These are phyloP conservation scores for Lepidopterella palustris DNA, from an alignment of 495 filamentous ascomycete genomes.

Conservation along the genomic window DNA sequence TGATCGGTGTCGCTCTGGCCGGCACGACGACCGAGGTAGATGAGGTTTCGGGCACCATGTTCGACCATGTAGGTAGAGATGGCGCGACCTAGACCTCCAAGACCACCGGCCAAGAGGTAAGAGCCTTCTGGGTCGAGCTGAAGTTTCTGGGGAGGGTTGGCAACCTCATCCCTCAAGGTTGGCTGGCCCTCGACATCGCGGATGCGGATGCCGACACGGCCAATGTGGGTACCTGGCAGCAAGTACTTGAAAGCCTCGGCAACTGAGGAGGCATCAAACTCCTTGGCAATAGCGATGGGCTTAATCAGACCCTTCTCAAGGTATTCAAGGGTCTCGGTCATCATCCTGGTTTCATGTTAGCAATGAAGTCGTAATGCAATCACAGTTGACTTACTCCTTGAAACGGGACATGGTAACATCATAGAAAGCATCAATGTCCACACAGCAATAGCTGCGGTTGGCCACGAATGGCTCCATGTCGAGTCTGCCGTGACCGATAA, in stretches of 20 bases:
- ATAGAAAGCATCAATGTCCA: too few species aligned
- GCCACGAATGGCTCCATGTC: constrained; percentile 1
- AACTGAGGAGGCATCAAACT: background rate
- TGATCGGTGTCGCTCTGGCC: too few species aligned
- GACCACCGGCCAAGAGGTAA: constrained; percentile 17
- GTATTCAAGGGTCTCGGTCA: too few species aligned
- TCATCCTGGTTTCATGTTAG: too few species aligned
- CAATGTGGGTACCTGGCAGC: background rate
- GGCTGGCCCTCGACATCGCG: background rate
- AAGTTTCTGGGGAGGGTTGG: background rate
- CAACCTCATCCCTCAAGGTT: background rate
- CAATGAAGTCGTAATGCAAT: too few species aligned
- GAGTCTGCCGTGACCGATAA: background rate
- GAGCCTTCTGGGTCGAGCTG: constrained; percentile 9
- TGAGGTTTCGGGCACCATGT: constrained; percentile 14
- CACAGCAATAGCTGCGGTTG: too few species aligned
- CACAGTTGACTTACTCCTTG: too few species aligned
- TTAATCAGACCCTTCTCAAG: too few species aligned
- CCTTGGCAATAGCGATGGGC: background rate
- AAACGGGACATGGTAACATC: too few species aligned
- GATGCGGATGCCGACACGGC: too few species aligned
- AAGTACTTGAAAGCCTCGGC: background rate
- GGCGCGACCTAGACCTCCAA: constrained; percentile 16
- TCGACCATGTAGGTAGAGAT: constrained; percentile 16
- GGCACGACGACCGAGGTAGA: constrained; percentile 8